Base-by-base conservation (phyloP, 1,284 basidiomycete species). In the Erythrobasidium hasegawianum region DNA sequence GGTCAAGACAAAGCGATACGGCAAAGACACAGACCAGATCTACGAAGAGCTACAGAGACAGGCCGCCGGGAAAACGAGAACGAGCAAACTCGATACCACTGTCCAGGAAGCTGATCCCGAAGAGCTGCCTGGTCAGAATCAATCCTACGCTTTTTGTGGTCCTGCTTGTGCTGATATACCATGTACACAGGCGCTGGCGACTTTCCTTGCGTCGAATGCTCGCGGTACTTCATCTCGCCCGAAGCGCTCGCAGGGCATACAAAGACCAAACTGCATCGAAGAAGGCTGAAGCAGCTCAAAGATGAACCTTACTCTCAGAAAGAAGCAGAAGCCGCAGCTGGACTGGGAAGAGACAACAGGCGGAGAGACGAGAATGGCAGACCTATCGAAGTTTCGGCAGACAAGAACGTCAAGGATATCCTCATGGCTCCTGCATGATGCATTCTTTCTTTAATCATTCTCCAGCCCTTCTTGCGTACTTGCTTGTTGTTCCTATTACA, bases 211-310 rank as follows among this genome's bases (percentile, higher is more conserved):
- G 59, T 62, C 27, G 68, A 66, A 18, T 69, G 68, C 49, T 49
- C 66, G 40, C 57, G 68, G 38, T 60, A 69, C 43, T 69, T 69
- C 33, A 53, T 69, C 22, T 59, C 59, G 24, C 40, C 43, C 11
- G 20, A 57, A 52, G 54, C 57, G 18, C 58, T 66, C 1, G 38
- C 45, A 41, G 56, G 56, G 58, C 68, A 69, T 43, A 14, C 18
- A 18, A 66, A 67, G 53, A 57, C 64, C 22, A 69, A 69, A 43
- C 18, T 69, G 2, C 68, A 66, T 33, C 49, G 57, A 16, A 26
- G 67, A 14, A 22, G 67, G 10, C 13, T 68, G 62, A 68, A 68
- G 64, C 55, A 68, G 56, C 49, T 68, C 39, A 68, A 59, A 29
- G 67, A 68, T 10, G 67, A 67, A 18, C 64, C 64, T 16, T 67